A percentile compares a stretch with the other conserved stretches of the same genome.
Evolutionary conservation across 129 eudicot species (phyloP).

Genomic region (Lonicera japonica): DNA sequence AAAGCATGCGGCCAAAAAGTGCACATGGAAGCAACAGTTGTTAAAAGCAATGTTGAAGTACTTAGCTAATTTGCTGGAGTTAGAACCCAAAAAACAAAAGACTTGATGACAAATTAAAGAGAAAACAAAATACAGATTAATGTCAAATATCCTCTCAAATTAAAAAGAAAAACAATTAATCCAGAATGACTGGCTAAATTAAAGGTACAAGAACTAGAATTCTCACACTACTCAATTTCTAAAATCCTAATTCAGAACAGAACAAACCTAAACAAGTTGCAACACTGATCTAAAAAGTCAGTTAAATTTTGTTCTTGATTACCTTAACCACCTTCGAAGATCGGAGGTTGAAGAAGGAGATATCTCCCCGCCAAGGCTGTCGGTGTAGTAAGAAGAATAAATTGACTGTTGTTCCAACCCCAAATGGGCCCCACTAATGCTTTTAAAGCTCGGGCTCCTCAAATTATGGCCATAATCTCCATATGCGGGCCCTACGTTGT

Average conservation of each 20-base stretch:
- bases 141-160: too few relatives aligned
- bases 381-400: conserved; percentile 64
- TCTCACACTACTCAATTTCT: too few relatives aligned
- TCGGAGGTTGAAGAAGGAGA: conserved; percentile 84
- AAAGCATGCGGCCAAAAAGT: too few relatives aligned
- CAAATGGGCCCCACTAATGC: conserved; percentile 31
- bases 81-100: too few relatives aligned
- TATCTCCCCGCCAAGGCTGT: conserved; percentile 69
- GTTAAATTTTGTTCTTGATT: conserved; percentile 6
- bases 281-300: conserved; percentile 3
- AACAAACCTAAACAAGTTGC: conserved; percentile 9
- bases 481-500: conserved; percentile 12
- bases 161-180: too few relatives aligned
- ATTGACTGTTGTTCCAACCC: conserved; percentile 67
- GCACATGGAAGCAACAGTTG: too few relatives aligned
- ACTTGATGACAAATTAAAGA: too few relatives aligned
- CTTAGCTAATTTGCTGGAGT: too few relatives aligned
- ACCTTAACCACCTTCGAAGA: conserved; percentile 63
- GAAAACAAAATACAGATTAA: too few relatives aligned
- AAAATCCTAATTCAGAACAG: not conserved
- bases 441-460: conserved; percentile 78
- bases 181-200: too few relatives aligned
- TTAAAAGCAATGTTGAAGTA: too few relatives aligned
- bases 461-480: conserved; percentile 33
- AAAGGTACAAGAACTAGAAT: too few relatives aligned